These are phyloP conservation scores for Mantamonas sphyraenae DNA, from an alignment of 78 protist species.

Conservation along the genomic window DNA sequence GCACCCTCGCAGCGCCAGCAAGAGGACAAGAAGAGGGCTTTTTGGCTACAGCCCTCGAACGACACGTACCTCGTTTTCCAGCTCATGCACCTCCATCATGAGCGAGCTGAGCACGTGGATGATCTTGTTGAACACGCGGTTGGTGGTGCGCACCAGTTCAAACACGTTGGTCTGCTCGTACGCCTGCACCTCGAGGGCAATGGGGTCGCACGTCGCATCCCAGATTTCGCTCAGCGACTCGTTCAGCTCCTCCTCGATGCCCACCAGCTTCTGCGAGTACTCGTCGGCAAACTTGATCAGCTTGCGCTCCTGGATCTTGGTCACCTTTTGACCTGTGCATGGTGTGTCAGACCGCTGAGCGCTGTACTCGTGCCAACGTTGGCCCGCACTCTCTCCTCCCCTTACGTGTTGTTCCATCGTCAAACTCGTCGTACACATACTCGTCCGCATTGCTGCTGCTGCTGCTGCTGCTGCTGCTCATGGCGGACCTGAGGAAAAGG, in stretches of 20 bases:
- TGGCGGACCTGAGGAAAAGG: no score
- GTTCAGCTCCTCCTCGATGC: conserved; percentile 42
- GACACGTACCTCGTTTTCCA: not conserved
- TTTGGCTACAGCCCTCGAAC: not conserved
- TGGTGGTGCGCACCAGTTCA: conserved; percentile 45
- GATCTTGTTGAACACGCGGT: conserved; percentile 49
- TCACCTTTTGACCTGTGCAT: no score
- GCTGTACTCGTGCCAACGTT: no score
- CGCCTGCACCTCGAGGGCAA: conserved; percentile 34
- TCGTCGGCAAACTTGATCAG: not conserved
- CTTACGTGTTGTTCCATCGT: no score
- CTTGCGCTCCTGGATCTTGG: not conserved
- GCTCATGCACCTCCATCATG: conserved; percentile 30
- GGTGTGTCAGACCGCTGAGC: no score
- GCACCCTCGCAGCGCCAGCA: no score
- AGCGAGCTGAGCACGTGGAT: conserved; percentile 28
- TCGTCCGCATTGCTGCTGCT: no score
- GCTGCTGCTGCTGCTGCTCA: no score
- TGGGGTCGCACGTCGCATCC: conserved; percentile 35
- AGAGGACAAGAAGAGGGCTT: not conserved
- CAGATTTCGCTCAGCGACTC: conserved; percentile 29
- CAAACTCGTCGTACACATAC: no score
- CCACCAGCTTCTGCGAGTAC: not conserved
- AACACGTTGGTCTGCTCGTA: conserved; percentile 50
- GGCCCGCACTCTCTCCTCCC: no score